These are phyloP conservation scores for Jatropha podagrica DNA, from an alignment of 441 rosid genomes.

Conservation along the genomic window DNA sequence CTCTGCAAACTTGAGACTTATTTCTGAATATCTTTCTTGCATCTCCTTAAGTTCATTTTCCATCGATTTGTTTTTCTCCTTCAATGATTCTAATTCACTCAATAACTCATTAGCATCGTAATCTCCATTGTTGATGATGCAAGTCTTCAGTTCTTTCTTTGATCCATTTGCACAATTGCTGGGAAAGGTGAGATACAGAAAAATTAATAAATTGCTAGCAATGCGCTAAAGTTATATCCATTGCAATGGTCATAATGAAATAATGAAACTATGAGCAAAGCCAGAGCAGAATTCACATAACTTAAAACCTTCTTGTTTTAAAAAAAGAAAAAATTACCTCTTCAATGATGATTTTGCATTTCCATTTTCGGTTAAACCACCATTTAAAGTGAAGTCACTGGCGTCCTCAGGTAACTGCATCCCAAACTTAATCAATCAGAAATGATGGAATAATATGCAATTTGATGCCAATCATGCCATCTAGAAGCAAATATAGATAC, in stretches of 20 bases:
- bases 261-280: background rate
- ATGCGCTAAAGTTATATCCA: background rate
- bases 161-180: slow-evolving; percentile 16
- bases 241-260: background rate
- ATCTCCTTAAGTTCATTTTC: slow-evolving; percentile 74
- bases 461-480: background rate
- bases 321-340: slow-evolving; percentile 27
- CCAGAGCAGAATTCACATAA: background rate
- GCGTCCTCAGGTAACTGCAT: slow-evolving; percentile 29
- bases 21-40: slow-evolving; percentile 82
- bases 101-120: slow-evolving; percentile 17
- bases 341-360: slow-evolving; percentile 7
- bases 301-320: background rate
- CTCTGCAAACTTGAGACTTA: slow-evolving; percentile 90
- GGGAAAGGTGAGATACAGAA: slow-evolving; percentile 11
- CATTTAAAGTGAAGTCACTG: slow-evolving; percentile 15
- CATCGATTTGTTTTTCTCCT: slow-evolving; percentile 58
- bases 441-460: background rate
- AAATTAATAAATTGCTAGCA: slow-evolving; percentile 2
- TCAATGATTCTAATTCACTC: slow-evolving; percentile 41
- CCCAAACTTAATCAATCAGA: background rate
- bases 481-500: background rate
- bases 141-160: slow-evolving; percentile 25
- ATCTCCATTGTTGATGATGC: slow-evolving; percentile 12
- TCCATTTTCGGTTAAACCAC: slow-evolving; percentile 27